Base-by-base conservation (phyloP, 2,329 filamentous ascomycete species). In the Didymellaceae sp. region DNA sequence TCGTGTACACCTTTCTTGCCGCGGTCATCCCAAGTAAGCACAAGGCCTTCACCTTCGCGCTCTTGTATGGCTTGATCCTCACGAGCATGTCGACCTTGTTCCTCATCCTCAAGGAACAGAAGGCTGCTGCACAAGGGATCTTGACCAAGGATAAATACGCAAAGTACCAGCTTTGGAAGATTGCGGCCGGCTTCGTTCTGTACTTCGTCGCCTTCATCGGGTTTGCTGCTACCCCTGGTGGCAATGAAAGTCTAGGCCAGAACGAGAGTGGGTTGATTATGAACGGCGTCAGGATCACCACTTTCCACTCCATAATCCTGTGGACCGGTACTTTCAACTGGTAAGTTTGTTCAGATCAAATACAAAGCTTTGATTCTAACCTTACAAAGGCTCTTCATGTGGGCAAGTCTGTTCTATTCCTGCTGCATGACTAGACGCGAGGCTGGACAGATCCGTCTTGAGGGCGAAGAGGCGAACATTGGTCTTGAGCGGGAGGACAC, bases 271-370 rank as follows among this genome's bases (percentile, higher is more conserved):
- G 63, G 0, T 10, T 63, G 17, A 55, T 54, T 47, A 40, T 66
- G 14, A 51, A 52, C 16, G 61, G 61, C 3, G 39, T 62, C n/a
- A 63, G 57, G 52, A 40, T 62, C n/a, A 61, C 56, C 26, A 52
- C 34, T 17, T 57, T 56, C 44, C 61, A 63, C 9, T 58, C 54
- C 2, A 40, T 52, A 25, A 56, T 66, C 25, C 14, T 66, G 21
- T 64, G 59, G 61, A 44, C 62, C 22, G 46, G 52, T 35, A 51
- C 59, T 11, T 66, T 66, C 45, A 66, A 64, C 47, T 66, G 63
- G 63, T 66, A 57, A 31, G 61, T 47, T 24, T 20, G 13, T 22
- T 30, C 7, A 18, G 9, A 18, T 10, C 5, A 17, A 3, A 31
- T 11, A 16, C 28, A 20, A 32, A n/a, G 31, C n/a, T 20, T 18